Percentiles rank a stretch among this genome's conserved stretches.
Evolutionary conservation across 1,284 basidiomycete species (phyloP).

Genomic region (Heterobasidion irregulare): DNA sequence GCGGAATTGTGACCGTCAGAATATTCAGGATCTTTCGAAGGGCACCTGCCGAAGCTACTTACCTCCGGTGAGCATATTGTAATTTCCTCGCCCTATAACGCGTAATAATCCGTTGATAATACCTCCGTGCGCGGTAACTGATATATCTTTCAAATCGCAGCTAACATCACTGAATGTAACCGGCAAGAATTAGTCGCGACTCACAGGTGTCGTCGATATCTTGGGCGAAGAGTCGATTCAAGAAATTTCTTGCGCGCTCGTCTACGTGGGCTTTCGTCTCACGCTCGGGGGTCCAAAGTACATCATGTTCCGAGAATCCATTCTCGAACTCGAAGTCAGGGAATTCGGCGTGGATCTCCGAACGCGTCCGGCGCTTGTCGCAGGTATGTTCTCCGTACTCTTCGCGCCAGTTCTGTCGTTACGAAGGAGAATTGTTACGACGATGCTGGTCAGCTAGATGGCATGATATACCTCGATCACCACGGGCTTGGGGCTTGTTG

Average conservation of each 20-base stretch:
- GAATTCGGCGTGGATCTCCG: slow-evolving; percentile 47
- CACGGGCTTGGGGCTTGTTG: slow-evolving; percentile 9
- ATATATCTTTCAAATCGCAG: slow-evolving; percentile 35
- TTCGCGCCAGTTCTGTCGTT: slow-evolving; percentile 53
- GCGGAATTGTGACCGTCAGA: neutral
- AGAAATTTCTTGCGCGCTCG: slow-evolving; percentile 40
- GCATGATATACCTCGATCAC: slow-evolving; percentile 21
- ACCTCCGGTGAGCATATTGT: slow-evolving; percentile 55
- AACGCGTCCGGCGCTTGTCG: slow-evolving; percentile 52
- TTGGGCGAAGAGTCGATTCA: slow-evolving; percentile 56
- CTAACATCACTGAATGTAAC: neutral
- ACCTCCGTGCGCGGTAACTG: slow-evolving; percentile 56
- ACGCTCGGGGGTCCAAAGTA: slow-evolving; percentile 57
- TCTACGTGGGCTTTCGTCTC: slow-evolving; percentile 55
- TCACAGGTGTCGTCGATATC: slow-evolving; percentile 40
- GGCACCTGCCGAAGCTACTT: slow-evolving; percentile 9
- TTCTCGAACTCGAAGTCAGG: slow-evolving; percentile 58
- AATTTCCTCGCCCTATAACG: slow-evolving; percentile 32
- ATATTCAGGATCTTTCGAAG: neutral
- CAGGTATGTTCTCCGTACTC: slow-evolving; percentile 67
- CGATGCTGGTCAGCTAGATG: neutral
- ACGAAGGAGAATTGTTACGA: neutral
- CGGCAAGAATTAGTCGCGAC: slow-evolving; percentile 14
- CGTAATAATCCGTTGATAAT: slow-evolving; percentile 47
- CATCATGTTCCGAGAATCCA: slow-evolving; percentile 66